phyloP scores from a whole-genome alignment of 1,284 basidiomycete genomes.

The Cutaneotrichosporon sp. region DNA sequence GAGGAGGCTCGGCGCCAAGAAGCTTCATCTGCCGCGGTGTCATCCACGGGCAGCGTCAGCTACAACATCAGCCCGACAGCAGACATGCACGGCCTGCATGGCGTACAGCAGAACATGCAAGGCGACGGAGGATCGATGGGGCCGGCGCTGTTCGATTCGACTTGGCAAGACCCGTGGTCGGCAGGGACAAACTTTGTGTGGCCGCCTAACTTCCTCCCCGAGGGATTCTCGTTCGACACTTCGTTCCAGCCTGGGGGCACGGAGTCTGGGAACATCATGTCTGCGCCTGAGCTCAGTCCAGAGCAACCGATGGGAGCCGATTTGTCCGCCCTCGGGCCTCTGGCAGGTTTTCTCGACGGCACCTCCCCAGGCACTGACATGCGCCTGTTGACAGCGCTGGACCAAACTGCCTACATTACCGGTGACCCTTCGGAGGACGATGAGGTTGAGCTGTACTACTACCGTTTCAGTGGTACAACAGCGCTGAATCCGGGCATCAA shows the following conservation, averaged over 20 bases:
- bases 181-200: background rate
- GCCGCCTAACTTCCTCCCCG: constrained; percentile 8
- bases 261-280: no score
- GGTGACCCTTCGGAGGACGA: constrained; percentile 45
- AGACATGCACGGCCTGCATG: no score
- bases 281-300: no score
- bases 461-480: constrained; percentile 49
- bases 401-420: constrained; percentile 49
- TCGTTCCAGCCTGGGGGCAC: background rate
- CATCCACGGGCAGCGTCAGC: background rate
- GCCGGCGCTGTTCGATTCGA: background rate
- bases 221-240: constrained; percentile 6
- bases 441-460: constrained; percentile 49
- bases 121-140: no score
- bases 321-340: background rate
- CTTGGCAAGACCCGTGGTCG: background rate
- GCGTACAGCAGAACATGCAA: no score
- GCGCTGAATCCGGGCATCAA: constrained; percentile 48
- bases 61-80: background rate
- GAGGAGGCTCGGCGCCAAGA: constrained; percentile 41
- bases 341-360: constrained; percentile 8
- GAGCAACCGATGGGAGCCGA: background rate
- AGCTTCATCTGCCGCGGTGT: background rate
- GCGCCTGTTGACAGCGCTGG: constrained; percentile 43
- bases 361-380: constrained; percentile 28